Conservation (phyloP, 2,329 filamentous ascomycete genomes). For the Dactylellina parvicollis region DNA sequence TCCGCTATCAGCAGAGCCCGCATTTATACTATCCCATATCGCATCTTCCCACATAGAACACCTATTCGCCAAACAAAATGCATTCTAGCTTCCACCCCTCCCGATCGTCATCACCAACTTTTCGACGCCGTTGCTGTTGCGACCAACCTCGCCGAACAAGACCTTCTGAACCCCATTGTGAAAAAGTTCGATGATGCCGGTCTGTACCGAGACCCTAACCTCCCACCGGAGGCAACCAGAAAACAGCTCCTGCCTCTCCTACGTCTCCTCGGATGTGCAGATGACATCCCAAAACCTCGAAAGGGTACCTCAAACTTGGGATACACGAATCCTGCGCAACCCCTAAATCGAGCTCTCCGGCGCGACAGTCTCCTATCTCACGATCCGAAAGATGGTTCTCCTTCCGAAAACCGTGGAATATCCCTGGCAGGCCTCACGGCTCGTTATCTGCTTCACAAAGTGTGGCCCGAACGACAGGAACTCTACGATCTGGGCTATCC, state of each 20-base stretch:
- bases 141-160: background rate
- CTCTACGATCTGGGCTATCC: constrained; percentile 39
- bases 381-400: background rate
- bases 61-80: constrained; percentile 30
- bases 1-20: constrained; percentile 48
- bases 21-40: constrained; percentile 1
- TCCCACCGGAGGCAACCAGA: constrained; percentile 6
- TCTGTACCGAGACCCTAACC: background rate
- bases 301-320: constrained; percentile 43
- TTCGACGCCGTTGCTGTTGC: constrained; percentile 2
- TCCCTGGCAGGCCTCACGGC: constrained; percentile 42
- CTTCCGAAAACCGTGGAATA: constrained; percentile 16
- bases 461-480: constrained; percentile 34
- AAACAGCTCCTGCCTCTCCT: constrained; percentile 44
- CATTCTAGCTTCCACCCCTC: background rate
- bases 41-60: background rate
- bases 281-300: constrained; percentile 41
- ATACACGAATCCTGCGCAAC: constrained; percentile 31
- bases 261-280: constrained; percentile 45
- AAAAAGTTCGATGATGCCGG: background rate
- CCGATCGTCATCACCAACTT: background rate
- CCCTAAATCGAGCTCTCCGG: constrained; percentile 31
- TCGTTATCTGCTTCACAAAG: constrained; percentile 27
- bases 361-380: constrained; percentile 14
- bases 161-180: background rate